Percentiles rank a stretch among this genome's conserved stretches.
Conservation (phyloP, 2,329 filamentous ascomycete genomes). For the Phyllosticta capitalensis region DNA sequence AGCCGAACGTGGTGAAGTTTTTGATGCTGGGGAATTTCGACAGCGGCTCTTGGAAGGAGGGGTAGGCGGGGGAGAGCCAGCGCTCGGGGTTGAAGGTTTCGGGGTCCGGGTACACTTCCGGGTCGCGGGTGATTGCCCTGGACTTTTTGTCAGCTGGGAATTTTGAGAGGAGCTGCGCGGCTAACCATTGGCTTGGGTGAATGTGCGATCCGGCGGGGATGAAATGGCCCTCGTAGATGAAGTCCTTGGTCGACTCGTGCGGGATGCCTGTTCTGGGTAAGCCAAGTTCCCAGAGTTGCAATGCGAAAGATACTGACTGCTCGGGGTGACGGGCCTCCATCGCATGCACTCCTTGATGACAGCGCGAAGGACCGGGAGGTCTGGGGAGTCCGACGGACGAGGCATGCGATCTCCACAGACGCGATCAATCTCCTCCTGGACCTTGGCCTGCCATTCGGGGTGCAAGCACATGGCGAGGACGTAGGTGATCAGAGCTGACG, state of each 20-base stretch:
- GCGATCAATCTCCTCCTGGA: constrained; percentile 17
- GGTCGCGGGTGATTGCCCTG: background rate
- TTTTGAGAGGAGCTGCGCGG: too few relatives aligned
- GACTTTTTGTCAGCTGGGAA: background rate
- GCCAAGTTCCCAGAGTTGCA: background rate
- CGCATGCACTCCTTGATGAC: constrained; percentile 21
- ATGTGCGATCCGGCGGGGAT: constrained; percentile 6
- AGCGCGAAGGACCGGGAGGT: constrained; percentile 21
- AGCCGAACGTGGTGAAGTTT: constrained; percentile 31
- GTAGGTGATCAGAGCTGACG: constrained; percentile 13
- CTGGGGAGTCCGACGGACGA: constrained; percentile 15
- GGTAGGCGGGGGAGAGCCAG: constrained; percentile 34
- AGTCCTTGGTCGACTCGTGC: constrained; percentile 4
- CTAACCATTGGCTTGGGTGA: constrained; percentile 7
- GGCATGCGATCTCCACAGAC: constrained; percentile 16
- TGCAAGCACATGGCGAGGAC: constrained; percentile 14
- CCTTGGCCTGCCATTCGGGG: constrained; percentile 12
- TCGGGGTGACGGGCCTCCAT: constrained; percentile 27
- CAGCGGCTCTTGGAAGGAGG: constrained; percentile 13
- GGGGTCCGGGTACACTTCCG: constrained; percentile 19
- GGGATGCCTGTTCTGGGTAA: background rate
- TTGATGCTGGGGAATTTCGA: constrained; percentile 12
- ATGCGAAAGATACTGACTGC: background rate
- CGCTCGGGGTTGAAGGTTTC: constrained; percentile 34
- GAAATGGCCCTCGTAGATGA: constrained; percentile 9